Evolutionary conservation across 208 protist genomes (phyloP), one percentile per base, ranked within the genome.

Genomic region (Leishmania martiniquensis): DNA sequence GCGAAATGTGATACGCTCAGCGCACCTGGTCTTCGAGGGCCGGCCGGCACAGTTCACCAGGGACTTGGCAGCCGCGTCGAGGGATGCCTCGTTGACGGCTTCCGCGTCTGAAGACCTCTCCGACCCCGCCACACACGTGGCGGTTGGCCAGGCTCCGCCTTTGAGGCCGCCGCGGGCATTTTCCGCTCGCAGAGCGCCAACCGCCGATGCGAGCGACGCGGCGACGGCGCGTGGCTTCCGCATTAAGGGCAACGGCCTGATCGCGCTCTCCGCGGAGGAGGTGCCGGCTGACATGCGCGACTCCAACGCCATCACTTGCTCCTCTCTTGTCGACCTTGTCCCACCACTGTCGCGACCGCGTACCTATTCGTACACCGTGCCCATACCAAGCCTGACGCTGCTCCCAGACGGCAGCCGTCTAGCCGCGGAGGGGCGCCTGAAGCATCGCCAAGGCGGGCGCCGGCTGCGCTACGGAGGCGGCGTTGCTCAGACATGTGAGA

Each of bases 311-410:
- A 34, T 91, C 9, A 67, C 57, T 4, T 87, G 82, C 49, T 81
- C 70, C 17, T 47, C 81, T 7, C 77, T 95, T 44, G 75, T 70
- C 17, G 91, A 95, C 51, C 73, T 74, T 29, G 62, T 59, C 25
- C 88, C 89, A 1, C 80, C 83, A 60, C 77, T 83, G 25, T 77
- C 72, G 2, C 85, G 92, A 12, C 88, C 92, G 0, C 86, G 87
- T 68, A 92, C 85, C 32, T 96, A 96, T 81, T 88, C 89, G 1
- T 89, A 78, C 72, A 91, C 76, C 1, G 84, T 87, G 15, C 52
- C 69, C 29, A 89, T 96, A 20, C 83, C 83, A 20, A 81, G 77
- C 32, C 47, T 89, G 22, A 85, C 85, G 7, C 72, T 75, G 5
- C 72, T 78, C 44, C 79, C 85, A 1, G 76, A 91, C 44, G 85